A percentile compares a stretch with the other conserved stretches of the same genome.
Evolutionary conservation across 2,329 filamentous ascomycete genomes (phyloP).

Genomic region (Ceratocystis destructans): DNA sequence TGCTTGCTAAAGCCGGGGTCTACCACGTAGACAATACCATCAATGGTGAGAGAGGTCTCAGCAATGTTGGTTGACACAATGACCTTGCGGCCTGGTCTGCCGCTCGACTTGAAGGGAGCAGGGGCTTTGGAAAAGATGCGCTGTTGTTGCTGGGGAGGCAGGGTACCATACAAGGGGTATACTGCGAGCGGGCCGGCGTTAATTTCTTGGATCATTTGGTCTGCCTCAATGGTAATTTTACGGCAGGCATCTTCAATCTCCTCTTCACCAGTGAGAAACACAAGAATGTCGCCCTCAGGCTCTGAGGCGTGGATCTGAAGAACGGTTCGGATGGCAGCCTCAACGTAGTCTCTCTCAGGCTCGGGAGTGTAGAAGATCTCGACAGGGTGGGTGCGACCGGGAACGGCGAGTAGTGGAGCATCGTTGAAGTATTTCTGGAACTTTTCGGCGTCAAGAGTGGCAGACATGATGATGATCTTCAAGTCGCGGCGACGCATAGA

Average conservation of each 20-base stretch:
- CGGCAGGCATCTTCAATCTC: slow-evolving; percentile 94
- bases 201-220: slow-evolving; percentile 82
- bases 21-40: slow-evolving; percentile 98
- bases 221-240: slow-evolving; percentile 79
- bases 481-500: slow-evolving; percentile 69
- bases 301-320: slow-evolving; percentile 93
- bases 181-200: slow-evolving; percentile 80
- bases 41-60: slow-evolving; percentile 92
- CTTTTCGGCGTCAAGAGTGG: slow-evolving; percentile 92
- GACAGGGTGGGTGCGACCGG: slow-evolving; percentile 87
- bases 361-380: slow-evolving; percentile 98
- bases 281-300: slow-evolving; percentile 76
- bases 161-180: slow-evolving; percentile 85
- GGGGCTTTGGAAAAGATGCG: slow-evolving; percentile 88
- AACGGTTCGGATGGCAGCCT: slow-evolving; percentile 86
- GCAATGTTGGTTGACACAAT: slow-evolving; percentile 97
- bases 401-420: slow-evolving; percentile 83
- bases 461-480: slow-evolving; percentile 98
- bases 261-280: slow-evolving; percentile 95
- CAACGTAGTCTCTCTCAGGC: slow-evolving; percentile 90
- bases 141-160: slow-evolving; percentile 88
- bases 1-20: slow-evolving; percentile 98
- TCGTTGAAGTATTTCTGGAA: slow-evolving; percentile 96
- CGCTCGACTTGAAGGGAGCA: slow-evolving; percentile 54
- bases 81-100: slow-evolving; percentile 78